These are phyloP conservation scores for Hippophae rhamnoides DNA, from an alignment of 306 rosid genomes.

Conservation along the genomic window DNA sequence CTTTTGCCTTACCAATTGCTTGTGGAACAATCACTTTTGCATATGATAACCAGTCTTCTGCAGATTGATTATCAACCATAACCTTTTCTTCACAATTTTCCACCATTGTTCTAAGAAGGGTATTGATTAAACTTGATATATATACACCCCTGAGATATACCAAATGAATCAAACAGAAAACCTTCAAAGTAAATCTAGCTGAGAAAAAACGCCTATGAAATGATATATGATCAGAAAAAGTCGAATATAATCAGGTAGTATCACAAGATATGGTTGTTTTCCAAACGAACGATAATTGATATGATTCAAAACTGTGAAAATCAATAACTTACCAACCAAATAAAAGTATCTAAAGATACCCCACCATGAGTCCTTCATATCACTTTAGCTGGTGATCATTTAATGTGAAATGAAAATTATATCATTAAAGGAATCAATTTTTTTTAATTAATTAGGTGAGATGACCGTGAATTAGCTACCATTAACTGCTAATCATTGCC, in stretches of 20 bases:
- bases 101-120: constrained; percentile 46
- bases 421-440: too few species aligned
- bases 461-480: too few species aligned
- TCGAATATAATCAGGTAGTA: too few species aligned
- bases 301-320: constrained; percentile 23
- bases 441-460: too few species aligned
- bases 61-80: constrained; percentile 22
- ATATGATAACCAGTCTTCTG: constrained; percentile 56
- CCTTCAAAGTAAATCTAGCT: too few species aligned
- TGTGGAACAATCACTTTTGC: constrained; percentile 65
- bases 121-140: constrained; percentile 15
- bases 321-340: constrained; percentile 35
- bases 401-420: constrained; percentile 19
- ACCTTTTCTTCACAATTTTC: constrained; percentile 32
- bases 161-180: not conserved
- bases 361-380: constrained; percentile 31
- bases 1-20: constrained; percentile 54
- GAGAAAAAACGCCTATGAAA: too few species aligned
- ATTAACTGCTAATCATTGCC: too few species aligned
- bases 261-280: too few species aligned
- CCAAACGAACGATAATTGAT: too few species aligned
- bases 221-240: too few species aligned
- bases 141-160: constrained; percentile 14
- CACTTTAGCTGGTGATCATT: constrained; percentile 27
- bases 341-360: constrained; percentile 41